A percentile compares a stretch with the other conserved stretches of the same genome.
phyloP scores from a whole-genome alignment of 192 early-diverging fungal genomes.

The Umbelopsis sp. region DNA sequence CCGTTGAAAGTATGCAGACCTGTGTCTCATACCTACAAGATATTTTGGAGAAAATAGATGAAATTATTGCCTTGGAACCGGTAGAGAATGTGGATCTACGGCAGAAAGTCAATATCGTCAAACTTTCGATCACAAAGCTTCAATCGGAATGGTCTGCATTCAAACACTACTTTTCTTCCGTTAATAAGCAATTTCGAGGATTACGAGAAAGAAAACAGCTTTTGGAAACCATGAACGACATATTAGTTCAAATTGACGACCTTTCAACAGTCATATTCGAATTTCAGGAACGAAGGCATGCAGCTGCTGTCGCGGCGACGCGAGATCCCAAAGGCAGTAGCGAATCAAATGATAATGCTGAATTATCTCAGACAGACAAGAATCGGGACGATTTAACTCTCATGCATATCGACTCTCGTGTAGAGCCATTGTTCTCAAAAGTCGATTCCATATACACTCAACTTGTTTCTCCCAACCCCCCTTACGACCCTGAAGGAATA shows the following conservation, averaged over 20 bases:
- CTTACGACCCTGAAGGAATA: slow-evolving; percentile 33
- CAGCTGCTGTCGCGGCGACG: neutral
- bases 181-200: slow-evolving; percentile 50
- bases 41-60: slow-evolving; percentile 33
- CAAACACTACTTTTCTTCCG: slow-evolving; percentile 54
- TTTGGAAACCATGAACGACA: slow-evolving; percentile 39
- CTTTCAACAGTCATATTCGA: slow-evolving; percentile 45
- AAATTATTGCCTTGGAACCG: slow-evolving; percentile 22
- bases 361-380: neutral
- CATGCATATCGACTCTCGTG: slow-evolving; percentile 50
- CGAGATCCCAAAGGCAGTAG: neutral
- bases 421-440: slow-evolving; percentile 51
- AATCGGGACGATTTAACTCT: slow-evolving; percentile 38
- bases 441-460: slow-evolving; percentile 49
- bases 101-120: slow-evolving; percentile 21
- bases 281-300: slow-evolving; percentile 43
- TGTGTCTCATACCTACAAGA: slow-evolving; percentile 49
- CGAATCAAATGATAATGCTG: neutral
- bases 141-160: slow-evolving; percentile 58
- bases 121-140: slow-evolving; percentile 43
- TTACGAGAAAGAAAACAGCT: slow-evolving; percentile 37
- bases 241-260: slow-evolving; percentile 46
- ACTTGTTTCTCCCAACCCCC: slow-evolving; percentile 28
- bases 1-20: slow-evolving; percentile 45
- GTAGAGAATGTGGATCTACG: slow-evolving; percentile 12